Evolutionary conservation across 176 grass and related monocot species (phyloP), one percentile per base, ranked within the genome.

Genomic region (Carex littledalei): DNA sequence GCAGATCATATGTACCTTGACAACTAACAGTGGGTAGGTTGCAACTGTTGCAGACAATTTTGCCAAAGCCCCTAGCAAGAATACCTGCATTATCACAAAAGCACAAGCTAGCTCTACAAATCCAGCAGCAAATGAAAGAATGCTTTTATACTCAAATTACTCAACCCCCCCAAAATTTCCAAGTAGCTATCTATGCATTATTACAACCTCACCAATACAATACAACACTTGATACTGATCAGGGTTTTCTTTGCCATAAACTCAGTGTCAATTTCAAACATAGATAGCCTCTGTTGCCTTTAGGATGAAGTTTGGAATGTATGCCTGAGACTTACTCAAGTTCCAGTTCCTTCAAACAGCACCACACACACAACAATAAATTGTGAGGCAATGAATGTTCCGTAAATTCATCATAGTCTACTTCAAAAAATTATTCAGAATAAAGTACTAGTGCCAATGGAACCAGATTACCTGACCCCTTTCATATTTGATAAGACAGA

Each of bases 21-120:
- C 93, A 56, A 99, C 96, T 85, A 99, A 79, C 86, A 99, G 87
- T 77, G 93, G 96, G 32, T 99, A 99, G 43, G 93, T 99, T 81
- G 88, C 84, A 68, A 92, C 71, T 71, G 96, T 99, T 79, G 96
- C 96, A 85, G 92, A 93, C 32, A 99, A 59, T 88, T 99, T 99
- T 86, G 96, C 96, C 31, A 99, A 84, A 82, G 96, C 96, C 29
- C 93, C 96, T 45, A 99, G 86, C 50, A 94, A 95, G 78, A 99
- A 99, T 64, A 98, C 93, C 95, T 98, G 88, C 63, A 79, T 67
- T 83, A 78, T 24, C 67, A 47, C 12, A 84, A 84, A 59, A 84
- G 31, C 37, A 58, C 83, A 84, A 78, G 16, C 49, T 55, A 54
- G 20, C 73, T 45, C 0, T 12, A 77, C 21, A 55, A 22, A 55